Evolutionary conservation across 2,329 filamentous ascomycete species (phyloP).

Genomic region (Colletotrichum ledebouriae): DNA sequence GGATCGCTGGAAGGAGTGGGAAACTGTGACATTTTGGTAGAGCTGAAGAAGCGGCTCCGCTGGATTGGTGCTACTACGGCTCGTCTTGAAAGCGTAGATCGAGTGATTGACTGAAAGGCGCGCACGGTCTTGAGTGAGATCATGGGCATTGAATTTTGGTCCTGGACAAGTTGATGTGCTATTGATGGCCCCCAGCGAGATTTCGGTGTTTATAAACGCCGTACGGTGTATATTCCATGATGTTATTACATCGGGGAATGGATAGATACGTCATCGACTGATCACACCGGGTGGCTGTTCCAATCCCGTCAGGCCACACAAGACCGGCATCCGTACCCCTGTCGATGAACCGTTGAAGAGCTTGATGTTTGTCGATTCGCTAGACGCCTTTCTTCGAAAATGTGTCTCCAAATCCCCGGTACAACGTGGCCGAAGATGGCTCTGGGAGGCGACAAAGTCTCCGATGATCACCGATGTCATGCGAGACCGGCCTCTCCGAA

Average conservation of each 20-base stretch:
- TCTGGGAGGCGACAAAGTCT: too few relatives aligned
- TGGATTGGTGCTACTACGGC: not conserved
- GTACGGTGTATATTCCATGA: not conserved
- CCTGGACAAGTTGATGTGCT: fast-evolving
- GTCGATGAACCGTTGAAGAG: too few relatives aligned
- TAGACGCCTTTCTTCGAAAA: too few relatives aligned
- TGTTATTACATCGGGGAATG: conserved; percentile 2
- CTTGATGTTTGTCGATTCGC: not conserved
- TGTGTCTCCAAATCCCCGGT: too few relatives aligned
- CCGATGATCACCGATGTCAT: too few relatives aligned
- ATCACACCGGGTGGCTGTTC: conserved; percentile 7
- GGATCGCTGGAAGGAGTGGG: conserved; percentile 52
- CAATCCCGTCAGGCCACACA: conserved; percentile 3
- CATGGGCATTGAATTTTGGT: not conserved
- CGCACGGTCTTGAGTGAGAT: not conserved
- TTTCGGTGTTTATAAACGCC: not conserved
- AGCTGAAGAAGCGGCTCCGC: not conserved
- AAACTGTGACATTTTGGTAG: conserved; percentile 48
- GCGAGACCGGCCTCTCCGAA: too few relatives aligned
- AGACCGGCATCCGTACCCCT: too few relatives aligned
- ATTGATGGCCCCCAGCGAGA: not conserved
- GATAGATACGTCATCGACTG: conserved; percentile 30
- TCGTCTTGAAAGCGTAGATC: not conserved
- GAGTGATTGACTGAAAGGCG: not conserved
- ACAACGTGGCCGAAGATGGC: too few relatives aligned